Evolutionary conservation across 2,329 filamentous ascomycete genomes (phyloP).

Genomic region (Albifimbria verrucaria): DNA sequence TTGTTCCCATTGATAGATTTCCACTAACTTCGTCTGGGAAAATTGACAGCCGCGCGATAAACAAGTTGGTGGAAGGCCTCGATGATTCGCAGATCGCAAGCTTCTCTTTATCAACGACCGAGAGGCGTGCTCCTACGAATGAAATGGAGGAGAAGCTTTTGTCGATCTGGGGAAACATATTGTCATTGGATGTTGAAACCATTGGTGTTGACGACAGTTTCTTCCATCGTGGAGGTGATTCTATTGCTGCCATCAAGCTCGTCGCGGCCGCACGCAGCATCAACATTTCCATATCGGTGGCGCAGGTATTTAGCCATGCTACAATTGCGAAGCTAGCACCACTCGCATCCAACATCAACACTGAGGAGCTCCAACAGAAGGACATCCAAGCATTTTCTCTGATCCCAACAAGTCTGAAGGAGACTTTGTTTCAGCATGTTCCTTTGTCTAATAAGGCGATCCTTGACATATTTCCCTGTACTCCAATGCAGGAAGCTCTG

Average conservation of each 20-base stretch:
- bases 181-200: background rate
- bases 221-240: constrained; percentile 23
- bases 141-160: too few relatives aligned
- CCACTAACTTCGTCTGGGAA: too few relatives aligned
- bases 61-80: too few relatives aligned
- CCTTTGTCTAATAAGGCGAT: background rate
- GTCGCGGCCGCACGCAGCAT: constrained; percentile 6
- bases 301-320: constrained; percentile 13
- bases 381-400: background rate
- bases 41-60: too few relatives aligned
- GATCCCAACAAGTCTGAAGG: background rate
- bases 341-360: background rate
- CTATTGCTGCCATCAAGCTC: constrained; percentile 19
- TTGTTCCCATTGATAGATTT: too few relatives aligned
- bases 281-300: constrained; percentile 4
- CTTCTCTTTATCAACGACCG: too few relatives aligned
- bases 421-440: too few relatives aligned
- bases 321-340: constrained; percentile 9
- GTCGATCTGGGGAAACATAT: constrained; percentile 6
- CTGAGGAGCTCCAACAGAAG: background rate
- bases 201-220: constrained; percentile 28
- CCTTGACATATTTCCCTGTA: constrained; percentile 2
- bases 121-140: too few relatives aligned
- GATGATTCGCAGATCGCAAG: too few relatives aligned
- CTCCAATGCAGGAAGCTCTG: constrained; percentile 1